phyloP scores from a whole-genome alignment of 805 yeast genomes.

The Candida lessepsii region DNA sequence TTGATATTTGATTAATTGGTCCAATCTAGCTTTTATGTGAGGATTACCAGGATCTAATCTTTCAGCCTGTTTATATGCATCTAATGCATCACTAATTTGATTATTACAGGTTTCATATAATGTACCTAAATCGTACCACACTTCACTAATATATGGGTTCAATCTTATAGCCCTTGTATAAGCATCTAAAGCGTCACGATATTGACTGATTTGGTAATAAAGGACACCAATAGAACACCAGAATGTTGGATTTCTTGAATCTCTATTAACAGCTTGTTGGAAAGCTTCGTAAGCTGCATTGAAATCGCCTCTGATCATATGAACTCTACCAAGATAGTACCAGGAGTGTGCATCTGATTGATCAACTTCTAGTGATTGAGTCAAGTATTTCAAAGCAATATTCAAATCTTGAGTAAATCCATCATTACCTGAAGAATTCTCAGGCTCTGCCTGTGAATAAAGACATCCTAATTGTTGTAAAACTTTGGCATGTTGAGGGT shows the following conservation, averaged over 20 bases:
- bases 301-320: conserved; percentile 94
- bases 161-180: conserved; percentile 94
- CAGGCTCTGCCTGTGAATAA: conserved; percentile 62
- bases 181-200: conserved; percentile 95
- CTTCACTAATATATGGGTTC: conserved; percentile 95
- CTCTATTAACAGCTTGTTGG: conserved; percentile 97
- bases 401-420: conserved; percentile 64
- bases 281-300: conserved; percentile 96
- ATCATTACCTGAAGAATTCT: conserved; percentile 9
- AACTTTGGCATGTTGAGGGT: conserved; percentile 94
- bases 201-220: conserved; percentile 94
- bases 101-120: conserved; percentile 96
- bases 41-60: conserved; percentile 92
- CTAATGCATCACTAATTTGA: conserved; percentile 91
- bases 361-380: conserved; percentile 88
- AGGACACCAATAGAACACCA: conserved; percentile 97
- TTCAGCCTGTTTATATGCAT: conserved; percentile 96
- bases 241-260: conserved; percentile 94
- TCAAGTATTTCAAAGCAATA: conserved; percentile 74
- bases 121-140: conserved; percentile 98
- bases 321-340: conserved; percentile 95
- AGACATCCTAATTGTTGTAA: conserved; percentile 94
- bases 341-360: conserved; percentile 92
- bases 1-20: conserved; percentile 73
- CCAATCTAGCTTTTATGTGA: conserved; percentile 89